phyloP scores from a whole-genome alignment of 345 rosid genomes.

The Stellera chamaejasme region DNA sequence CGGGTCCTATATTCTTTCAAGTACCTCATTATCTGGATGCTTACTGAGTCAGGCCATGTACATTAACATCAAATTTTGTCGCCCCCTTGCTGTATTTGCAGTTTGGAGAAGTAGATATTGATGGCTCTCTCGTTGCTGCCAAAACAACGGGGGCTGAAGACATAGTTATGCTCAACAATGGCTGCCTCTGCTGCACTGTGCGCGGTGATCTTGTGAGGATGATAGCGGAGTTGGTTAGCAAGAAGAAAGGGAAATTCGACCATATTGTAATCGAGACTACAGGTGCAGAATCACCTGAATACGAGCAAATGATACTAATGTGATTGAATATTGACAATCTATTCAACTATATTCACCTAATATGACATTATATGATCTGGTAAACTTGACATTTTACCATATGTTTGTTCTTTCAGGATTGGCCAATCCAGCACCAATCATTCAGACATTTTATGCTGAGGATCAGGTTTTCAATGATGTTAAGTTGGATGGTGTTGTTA shows the following conservation, averaged over 20 bases:
- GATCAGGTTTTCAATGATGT: slow-evolving; percentile 76
- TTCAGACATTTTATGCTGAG: slow-evolving; percentile 96
- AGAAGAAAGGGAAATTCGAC: slow-evolving; percentile 79
- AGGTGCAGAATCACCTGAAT: slow-evolving; percentile 27
- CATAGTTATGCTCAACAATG: slow-evolving; percentile 90
- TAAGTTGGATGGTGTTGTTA: slow-evolving; percentile 90
- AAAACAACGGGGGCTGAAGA: slow-evolving; percentile 84
- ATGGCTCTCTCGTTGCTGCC: slow-evolving; percentile 91
- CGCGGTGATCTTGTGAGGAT: slow-evolving; percentile 97
- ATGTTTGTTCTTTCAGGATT: slow-evolving; percentile 40
- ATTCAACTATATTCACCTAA: too few relatives aligned
- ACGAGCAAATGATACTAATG: not conserved
- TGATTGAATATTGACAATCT: not conserved
- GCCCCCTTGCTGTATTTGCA: slow-evolving; percentile 21
- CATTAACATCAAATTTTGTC: not conserved
- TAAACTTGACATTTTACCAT: not conserved
- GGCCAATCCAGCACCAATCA: slow-evolving; percentile 97
- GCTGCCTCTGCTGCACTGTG: slow-evolving; percentile 95
- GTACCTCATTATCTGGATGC: not conserved
- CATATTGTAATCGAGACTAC: slow-evolving; percentile 95
- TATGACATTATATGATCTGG: not conserved
- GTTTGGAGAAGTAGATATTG: slow-evolving; percentile 95
- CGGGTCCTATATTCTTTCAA: not conserved
- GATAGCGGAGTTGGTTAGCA: slow-evolving; percentile 72
- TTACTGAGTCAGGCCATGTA: not conserved